These are phyloP conservation scores for Rhexocercosporidium sp. DNA, from an alignment of 2,329 filamentous ascomycete species.

Conservation along the genomic window DNA sequence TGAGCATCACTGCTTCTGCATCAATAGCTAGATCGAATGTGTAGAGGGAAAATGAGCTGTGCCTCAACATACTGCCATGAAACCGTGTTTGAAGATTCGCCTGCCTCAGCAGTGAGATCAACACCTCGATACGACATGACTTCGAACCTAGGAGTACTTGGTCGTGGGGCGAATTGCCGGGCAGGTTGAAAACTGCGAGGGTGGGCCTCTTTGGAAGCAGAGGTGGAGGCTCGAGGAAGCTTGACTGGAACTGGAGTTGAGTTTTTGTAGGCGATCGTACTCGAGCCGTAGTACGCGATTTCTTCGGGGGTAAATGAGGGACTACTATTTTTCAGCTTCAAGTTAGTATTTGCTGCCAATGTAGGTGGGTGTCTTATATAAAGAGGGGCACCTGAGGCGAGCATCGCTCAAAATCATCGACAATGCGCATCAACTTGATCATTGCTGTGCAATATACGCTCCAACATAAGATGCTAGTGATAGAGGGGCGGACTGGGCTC, in stretches of 20 bases:
- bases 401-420: not conserved
- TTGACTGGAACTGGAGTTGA: slow-evolving; percentile 3
- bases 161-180: not conserved
- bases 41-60: not conserved
- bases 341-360: not conserved
- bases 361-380: not conserved
- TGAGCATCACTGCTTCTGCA: slow-evolving; percentile 34
- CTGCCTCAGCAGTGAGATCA: slow-evolving; percentile 34
- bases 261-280: slow-evolving; percentile 16
- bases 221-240: not conserved
- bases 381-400: not conserved
- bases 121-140: slow-evolving; percentile 32
- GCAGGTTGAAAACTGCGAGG: not conserved
- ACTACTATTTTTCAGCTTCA: not conserved
- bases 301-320: slow-evolving; percentile 11
- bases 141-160: not conserved
- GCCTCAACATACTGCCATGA: slow-evolving; percentile 39
- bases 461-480: not conserved
- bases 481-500: not conserved
- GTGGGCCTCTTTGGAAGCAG: not conserved
- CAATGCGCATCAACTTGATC: not conserved
- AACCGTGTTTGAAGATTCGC: slow-evolving; percentile 28
- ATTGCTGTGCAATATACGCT: not conserved
- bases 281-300: slow-evolving; percentile 12
- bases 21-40: not conserved